A percentile compares a stretch with the other conserved stretches of the same genome.
phyloP scores from a whole-genome alignment of 78 protist species.

The Emiliania huxleyi region DNA sequence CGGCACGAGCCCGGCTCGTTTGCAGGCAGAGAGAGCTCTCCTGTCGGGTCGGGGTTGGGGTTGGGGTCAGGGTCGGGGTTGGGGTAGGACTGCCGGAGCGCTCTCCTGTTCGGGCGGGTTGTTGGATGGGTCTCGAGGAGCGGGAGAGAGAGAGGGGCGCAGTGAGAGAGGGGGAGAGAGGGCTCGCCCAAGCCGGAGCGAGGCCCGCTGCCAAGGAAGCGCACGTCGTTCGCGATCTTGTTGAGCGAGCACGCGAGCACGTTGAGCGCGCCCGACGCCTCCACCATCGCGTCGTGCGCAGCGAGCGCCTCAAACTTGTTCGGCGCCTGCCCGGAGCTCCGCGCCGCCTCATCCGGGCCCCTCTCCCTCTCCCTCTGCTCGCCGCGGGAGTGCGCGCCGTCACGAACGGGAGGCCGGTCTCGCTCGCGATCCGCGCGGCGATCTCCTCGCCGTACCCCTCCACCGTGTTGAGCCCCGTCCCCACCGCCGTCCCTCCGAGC shows the following conservation, averaged over 20 bases:
- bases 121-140: no score
- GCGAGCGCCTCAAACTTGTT: slow-evolving; percentile 92
- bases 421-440: slow-evolving; percentile 62
- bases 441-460: slow-evolving; percentile 72
- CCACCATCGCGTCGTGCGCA: slow-evolving; percentile 87
- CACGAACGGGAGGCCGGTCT: slow-evolving; percentile 85
- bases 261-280: slow-evolving; percentile 79
- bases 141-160: no score
- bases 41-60: no score
- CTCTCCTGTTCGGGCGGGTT: no score
- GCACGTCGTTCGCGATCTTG: slow-evolving; percentile 93
- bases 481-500: slow-evolving; percentile 96
- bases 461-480: slow-evolving; percentile 70
- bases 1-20: slow-evolving; percentile 89
- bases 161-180: no score
- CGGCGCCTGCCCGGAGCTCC: slow-evolving; percentile 75
- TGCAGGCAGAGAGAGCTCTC: slow-evolving; percentile 78
- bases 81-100: no score
- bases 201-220: slow-evolving; percentile 86
- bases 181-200: slow-evolving; percentile 91
- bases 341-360: no score
- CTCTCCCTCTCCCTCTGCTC: no score
- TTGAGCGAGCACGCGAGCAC: slow-evolving; percentile 75
- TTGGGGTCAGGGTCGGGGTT: no score
- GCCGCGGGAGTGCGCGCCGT: no score